Evolutionary conservation across 176 grass and related monocot genomes (phyloP), one percentile per base, ranked within the genome.

Genomic region (Musa acuminata): DNA sequence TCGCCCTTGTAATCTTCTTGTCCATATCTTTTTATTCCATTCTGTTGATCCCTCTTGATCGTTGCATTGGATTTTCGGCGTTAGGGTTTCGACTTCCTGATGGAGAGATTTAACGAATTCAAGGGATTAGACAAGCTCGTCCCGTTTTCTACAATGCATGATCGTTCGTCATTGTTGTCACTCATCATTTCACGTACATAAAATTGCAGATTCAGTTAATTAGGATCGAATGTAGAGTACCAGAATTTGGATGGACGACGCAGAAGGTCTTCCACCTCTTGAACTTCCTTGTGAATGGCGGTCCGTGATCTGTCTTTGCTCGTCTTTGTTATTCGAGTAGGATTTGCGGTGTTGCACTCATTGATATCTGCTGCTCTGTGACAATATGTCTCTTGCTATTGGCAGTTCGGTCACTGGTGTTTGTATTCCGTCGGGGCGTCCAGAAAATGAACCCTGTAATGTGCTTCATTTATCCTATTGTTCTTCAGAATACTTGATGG

Each of bases 211-310:
- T 89, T 66, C 92, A 96, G 79, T 83, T 96, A 60, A 80, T 86
- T 51, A 84, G 89, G 75, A 89, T 96, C 77, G 82, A 92, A 62
- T 53, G 49, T 64, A 92, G 89, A 79, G 92, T 96, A 67, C 92
- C 89, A 27, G 85, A 96, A 81, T 96, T 83, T 82, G 92, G 92
- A 80, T 96, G 92, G 92, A 96, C 89, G 54, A 92, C 85, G 43
- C 92, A 96, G 72, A 92, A 96, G 84, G 74, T 89, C 71, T 96
- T 96, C 80, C 89, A 89, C 53, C 80, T 92, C 69, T 73, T 92
- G 70, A 96, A 96, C 89, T 92, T 96, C 68, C 35, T 89, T 43
- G 84, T 96, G 59, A 96, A 74, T 81, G 92, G 75, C 55, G 83
- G 92, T 92, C 20, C 13, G 88, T 55, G 22, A 62, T 62, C 17